These are phyloP conservation scores for Mucor ambiguus DNA, from an alignment of 371 early-diverging fungal genomes.

Conservation along the genomic window DNA sequence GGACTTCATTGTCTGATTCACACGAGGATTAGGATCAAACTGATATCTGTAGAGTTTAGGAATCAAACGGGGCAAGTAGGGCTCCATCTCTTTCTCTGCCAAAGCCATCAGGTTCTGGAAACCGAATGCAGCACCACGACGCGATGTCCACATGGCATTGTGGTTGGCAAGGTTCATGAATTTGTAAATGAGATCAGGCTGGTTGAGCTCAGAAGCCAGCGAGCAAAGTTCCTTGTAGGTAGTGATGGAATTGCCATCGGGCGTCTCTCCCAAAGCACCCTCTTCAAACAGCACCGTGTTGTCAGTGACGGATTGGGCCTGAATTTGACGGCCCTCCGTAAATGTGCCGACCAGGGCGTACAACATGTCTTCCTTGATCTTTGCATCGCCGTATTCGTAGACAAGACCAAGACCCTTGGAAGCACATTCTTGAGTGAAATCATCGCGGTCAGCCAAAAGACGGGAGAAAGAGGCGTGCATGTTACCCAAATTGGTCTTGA, in stretches of 20 bases:
- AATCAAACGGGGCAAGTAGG: conserved; percentile 73
- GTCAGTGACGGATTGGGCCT: conserved; percentile 74
- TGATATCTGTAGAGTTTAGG: conserved; percentile 87
- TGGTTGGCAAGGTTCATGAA: conserved; percentile 94
- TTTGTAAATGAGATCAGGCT: conserved; percentile 93
- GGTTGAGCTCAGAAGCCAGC: conserved; percentile 90
- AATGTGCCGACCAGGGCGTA: conserved; percentile 65
- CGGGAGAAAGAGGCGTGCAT: conserved; percentile 76
- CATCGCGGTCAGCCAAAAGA: conserved; percentile 83
- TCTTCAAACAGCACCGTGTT: conserved; percentile 80
- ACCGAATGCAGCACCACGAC: conserved; percentile 90
- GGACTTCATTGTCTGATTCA: conserved; percentile 85
- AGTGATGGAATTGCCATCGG: conserved; percentile 80
- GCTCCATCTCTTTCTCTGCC: conserved; percentile 81
- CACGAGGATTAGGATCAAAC: conserved; percentile 87
- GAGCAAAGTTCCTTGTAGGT: conserved; percentile 88
- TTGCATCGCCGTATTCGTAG: conserved; percentile 82
- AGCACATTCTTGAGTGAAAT: conserved; percentile 81
- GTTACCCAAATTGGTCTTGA: conserved; percentile 53
- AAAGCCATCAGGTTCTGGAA: conserved; percentile 78
- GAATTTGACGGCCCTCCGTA: conserved; percentile 56
- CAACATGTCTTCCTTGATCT: conserved; percentile 66
- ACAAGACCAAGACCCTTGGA: conserved; percentile 88
- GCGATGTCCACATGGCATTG: conserved; percentile 87
- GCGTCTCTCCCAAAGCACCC: conserved; percentile 72